These are phyloP conservation scores for Phytophthora rubi DNA, from an alignment of 352 stramenopile genomes.

Conservation along the genomic window DNA sequence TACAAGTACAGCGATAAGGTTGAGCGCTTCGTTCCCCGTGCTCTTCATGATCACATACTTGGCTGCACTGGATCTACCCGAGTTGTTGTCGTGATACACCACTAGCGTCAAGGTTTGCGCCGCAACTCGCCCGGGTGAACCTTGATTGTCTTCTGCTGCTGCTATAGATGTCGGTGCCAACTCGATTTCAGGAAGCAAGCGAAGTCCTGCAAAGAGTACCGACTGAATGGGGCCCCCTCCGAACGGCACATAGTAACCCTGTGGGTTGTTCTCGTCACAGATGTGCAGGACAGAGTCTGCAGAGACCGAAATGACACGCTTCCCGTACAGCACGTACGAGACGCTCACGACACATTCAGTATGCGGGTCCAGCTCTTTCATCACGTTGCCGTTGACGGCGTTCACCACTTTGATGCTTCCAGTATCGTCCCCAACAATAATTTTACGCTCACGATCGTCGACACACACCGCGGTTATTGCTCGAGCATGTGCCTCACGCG, in stretches of 20 bases:
- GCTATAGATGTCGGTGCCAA: background rate
- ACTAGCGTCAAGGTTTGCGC: no score
- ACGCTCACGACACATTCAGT: slow-evolving; percentile 48
- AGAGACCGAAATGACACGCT: slow-evolving; percentile 71
- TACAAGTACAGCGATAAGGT: slow-evolving; percentile 57
- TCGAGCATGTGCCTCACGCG: slow-evolving; percentile 27
- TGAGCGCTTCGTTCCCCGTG: slow-evolving; percentile 56
- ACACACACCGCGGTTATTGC: slow-evolving; percentile 79
- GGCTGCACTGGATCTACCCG: background rate
- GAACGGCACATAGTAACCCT: slow-evolving; percentile 76
- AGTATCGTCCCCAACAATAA: slow-evolving; percentile 77
- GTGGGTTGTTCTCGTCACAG: slow-evolving; percentile 72
- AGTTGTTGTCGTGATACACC: background rate
- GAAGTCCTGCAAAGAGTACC: slow-evolving; percentile 64
- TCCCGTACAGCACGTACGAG: slow-evolving; percentile 63
- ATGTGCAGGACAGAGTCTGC: slow-evolving; percentile 68
- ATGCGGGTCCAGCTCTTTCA: slow-evolving; percentile 82
- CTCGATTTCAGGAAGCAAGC: slow-evolving; percentile 43
- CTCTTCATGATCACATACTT: slow-evolving; percentile 62
- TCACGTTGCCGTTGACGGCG: slow-evolving; percentile 79
- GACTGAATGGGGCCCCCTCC: slow-evolving; percentile 60
- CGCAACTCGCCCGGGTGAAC: background rate
- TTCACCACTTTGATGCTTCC: slow-evolving; percentile 78
- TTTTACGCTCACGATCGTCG: slow-evolving; percentile 83
- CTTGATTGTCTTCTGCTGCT: background rate